phyloP scores from a whole-genome alignment of 225 moss, liverwort and hornwort species.

The Pleurozium schreberi region DNA sequence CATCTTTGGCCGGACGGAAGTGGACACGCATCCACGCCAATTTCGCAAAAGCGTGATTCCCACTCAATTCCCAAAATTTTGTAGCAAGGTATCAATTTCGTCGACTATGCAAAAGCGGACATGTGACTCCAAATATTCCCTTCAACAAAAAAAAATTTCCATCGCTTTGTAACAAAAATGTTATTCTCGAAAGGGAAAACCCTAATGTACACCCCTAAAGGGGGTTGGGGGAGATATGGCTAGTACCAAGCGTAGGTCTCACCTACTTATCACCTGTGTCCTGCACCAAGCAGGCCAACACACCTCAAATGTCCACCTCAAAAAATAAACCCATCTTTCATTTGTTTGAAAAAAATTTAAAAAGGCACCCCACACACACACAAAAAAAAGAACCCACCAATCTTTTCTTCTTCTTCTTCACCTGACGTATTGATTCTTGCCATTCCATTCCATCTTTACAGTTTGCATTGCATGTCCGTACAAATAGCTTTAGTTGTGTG shows the following conservation, averaged over 20 bases:
- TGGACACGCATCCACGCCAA: neutral
- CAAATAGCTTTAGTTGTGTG: no score
- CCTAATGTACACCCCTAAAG: no score
- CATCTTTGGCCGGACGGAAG: neutral
- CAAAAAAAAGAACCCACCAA: no score
- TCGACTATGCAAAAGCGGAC: neutral
- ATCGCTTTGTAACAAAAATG: neutral
- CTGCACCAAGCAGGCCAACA: neutral
- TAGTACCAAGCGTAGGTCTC: neutral
- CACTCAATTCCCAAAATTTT: neutral
- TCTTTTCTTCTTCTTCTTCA: no score
- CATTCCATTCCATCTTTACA: no score
- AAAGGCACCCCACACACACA: no score
- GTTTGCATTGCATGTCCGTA: no score
- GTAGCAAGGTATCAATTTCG: no score
- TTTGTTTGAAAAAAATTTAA: no score
- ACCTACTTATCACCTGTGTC: neutral
- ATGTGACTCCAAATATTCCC: neutral
- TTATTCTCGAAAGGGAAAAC: neutral
- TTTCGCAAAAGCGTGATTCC: neutral
- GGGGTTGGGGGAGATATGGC: neutral
- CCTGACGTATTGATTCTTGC: no score
- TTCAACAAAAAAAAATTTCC: no score
- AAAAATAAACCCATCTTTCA: no score
- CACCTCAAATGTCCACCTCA: neutral